A percentile compares a stretch with the other conserved stretches of the same genome.
These are phyloP conservation scores for Scheffersomyces amazonensis DNA, from an alignment of 805 yeast species.

Conservation along the genomic window DNA sequence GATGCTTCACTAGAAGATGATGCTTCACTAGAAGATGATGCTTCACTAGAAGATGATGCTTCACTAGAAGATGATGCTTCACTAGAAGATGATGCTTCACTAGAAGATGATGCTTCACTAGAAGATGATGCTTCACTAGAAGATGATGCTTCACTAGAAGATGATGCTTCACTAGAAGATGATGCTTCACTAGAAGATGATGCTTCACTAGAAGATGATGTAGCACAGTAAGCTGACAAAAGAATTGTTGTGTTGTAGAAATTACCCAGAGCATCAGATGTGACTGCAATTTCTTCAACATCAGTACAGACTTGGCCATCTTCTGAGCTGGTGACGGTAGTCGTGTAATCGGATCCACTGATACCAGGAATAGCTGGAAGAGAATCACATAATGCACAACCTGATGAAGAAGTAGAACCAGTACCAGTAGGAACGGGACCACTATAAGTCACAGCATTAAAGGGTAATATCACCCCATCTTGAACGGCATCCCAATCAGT, in stretches of 20 bases:
- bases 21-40: no score
- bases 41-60: no score
- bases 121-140: no score
- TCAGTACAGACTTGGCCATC: conserved; percentile 12
- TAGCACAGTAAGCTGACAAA: no score
- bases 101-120: no score
- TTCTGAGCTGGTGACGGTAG: conserved; percentile 10
- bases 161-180: no score
- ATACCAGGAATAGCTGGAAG: conserved; percentile 14
- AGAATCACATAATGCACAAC: conserved; percentile 15
- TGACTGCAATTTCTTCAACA: neutral
- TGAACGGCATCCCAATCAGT: conserved; percentile 6
- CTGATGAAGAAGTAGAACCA: conserved; percentile 15
- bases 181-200: no score
- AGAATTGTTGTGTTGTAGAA: neutral
- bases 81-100: no score
- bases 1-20: no score
- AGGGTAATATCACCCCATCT: conserved; percentile 15
- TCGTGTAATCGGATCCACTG: conserved; percentile 10
- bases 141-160: no score
- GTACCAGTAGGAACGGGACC: conserved; percentile 13
- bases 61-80: no score
- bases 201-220: no score
- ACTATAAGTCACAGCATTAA: conserved; percentile 13
- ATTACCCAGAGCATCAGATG: neutral